phyloP scores from a whole-genome alignment of 768 basidiomycete species.

The Chalciporus pseudorubinellus region DNA sequence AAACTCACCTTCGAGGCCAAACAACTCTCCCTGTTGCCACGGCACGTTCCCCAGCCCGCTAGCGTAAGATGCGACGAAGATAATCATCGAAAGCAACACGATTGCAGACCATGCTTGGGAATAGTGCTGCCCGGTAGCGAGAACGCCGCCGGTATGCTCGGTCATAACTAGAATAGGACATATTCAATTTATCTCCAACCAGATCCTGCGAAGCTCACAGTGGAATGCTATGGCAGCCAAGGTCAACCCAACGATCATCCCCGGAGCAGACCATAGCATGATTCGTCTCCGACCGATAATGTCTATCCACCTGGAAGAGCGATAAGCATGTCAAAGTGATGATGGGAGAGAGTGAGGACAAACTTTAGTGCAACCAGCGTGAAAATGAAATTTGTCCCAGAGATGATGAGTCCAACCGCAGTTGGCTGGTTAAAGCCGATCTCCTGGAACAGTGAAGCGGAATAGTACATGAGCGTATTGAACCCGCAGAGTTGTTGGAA shows the following conservation, averaged over 20 bases:
- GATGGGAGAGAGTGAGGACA: not conserved
- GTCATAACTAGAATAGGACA: conserved; percentile 54
- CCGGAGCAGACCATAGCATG: conserved; percentile 68
- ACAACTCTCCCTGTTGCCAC: conserved; percentile 87
- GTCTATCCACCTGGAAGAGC: conserved; percentile 47
- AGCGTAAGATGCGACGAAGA: conserved; percentile 81
- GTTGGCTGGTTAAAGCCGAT: conserved; percentile 84
- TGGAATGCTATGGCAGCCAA: conserved; percentile 66
- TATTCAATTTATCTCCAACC: too few relatives aligned
- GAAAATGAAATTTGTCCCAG: conserved; percentile 77
- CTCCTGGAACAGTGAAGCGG: conserved; percentile 74
- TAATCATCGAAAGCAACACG: conserved; percentile 77
- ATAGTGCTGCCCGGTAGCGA: conserved; percentile 59
- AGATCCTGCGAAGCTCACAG: conserved; percentile 41
- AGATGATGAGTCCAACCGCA: conserved; percentile 75
- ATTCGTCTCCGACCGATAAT: conserved; percentile 66
- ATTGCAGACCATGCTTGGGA: conserved; percentile 60
- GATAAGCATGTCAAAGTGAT: not conserved
- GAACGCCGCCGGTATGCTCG: conserved; percentile 52
- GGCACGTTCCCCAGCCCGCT: conserved; percentile 78
- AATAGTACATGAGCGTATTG: conserved; percentile 77
- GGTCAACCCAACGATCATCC: conserved; percentile 66
- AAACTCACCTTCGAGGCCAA: conserved; percentile 63
- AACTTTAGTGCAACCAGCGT: conserved; percentile 72
- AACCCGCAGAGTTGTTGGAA: conserved; percentile 85